Conservation (phyloP, 805 yeast genomes). For the Kodamaea leandrae region DNA sequence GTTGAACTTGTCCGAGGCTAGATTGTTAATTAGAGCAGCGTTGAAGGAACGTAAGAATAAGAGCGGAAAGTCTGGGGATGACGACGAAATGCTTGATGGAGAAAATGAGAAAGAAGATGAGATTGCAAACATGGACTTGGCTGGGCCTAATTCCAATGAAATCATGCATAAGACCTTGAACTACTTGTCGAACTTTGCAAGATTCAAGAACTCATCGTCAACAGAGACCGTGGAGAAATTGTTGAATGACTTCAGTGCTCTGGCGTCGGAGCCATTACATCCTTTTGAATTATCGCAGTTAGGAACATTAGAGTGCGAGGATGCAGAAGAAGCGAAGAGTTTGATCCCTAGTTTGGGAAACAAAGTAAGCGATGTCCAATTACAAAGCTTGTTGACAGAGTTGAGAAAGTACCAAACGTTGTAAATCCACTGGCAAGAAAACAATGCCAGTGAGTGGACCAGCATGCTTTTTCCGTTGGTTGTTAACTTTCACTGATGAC, state of each 20-base stretch:
- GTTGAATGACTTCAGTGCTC: constrained; percentile 61
- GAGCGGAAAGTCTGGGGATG: constrained; percentile 31
- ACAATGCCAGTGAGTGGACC: too few relatives aligned
- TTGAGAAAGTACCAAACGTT: constrained; percentile 57
- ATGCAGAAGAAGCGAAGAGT: constrained; percentile 94
- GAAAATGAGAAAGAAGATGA: constrained; percentile 44
- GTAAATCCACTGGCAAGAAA: constrained; percentile 10
- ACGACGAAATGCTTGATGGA: constrained; percentile 23
- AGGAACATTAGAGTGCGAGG: constrained; percentile 90
- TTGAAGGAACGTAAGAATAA: constrained; percentile 57
- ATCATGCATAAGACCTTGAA: constrained; percentile 90
- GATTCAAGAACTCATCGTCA: constrained; percentile 90
- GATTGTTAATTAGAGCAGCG: constrained; percentile 87
- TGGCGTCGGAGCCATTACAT: constrained; percentile 59
- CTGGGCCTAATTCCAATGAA: constrained; percentile 76
- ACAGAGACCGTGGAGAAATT: constrained; percentile 91
- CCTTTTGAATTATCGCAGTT: constrained; percentile 95
- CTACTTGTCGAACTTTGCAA: constrained; percentile 77
- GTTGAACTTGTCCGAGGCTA: constrained; percentile 83
- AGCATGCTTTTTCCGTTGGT: too few relatives aligned
- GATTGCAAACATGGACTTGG: constrained; percentile 47
- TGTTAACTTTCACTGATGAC: background rate
- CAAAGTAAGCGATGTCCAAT: constrained; percentile 81
- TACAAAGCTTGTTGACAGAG: constrained; percentile 85
- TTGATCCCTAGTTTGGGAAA: constrained; percentile 81